Conservation (phyloP, 768 basidiomycete genomes). For the Dentipellis fragilis region DNA sequence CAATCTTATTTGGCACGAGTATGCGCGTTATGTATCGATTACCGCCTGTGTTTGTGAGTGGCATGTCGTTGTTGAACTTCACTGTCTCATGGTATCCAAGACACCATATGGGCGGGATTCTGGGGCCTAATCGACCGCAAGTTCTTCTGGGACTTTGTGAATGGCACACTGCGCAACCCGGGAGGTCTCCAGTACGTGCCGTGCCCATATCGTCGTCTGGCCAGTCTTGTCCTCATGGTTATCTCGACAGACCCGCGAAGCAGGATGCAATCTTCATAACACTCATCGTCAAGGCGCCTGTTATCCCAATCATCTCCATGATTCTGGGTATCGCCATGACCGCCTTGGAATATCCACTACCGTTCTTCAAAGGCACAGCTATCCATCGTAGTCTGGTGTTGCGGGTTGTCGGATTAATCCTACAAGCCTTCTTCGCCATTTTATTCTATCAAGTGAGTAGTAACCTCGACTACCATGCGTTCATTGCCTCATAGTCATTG, state of each 20-base stretch:
- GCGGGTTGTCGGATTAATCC: constrained; percentile 50
- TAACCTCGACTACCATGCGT: neutral
- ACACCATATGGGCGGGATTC: constrained; percentile 72
- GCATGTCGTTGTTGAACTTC: neutral
- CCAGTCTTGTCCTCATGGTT: constrained; percentile 43
- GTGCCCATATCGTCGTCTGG: neutral
- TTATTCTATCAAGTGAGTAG: constrained; percentile 70
- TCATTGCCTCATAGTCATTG: neutral
- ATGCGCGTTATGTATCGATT: constrained; percentile 58
- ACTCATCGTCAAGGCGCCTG: constrained; percentile 67
- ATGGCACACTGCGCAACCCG: constrained; percentile 65
- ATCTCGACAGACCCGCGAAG: constrained; percentile 20
- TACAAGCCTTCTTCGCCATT: constrained; percentile 52
- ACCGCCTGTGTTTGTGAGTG: constrained; percentile 66
- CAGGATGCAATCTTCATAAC: constrained; percentile 46
- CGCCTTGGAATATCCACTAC: constrained; percentile 64
- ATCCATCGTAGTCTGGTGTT: constrained; percentile 59
- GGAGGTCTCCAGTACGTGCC: constrained; percentile 70
- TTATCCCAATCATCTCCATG: constrained; percentile 65
- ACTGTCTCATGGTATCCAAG: constrained; percentile 26
- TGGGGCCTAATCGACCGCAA: constrained; percentile 82
- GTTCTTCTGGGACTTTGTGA: constrained; percentile 96
- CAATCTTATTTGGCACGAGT: constrained; percentile 73
- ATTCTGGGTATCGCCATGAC: constrained; percentile 48
- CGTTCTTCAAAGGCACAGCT: constrained; percentile 40